phyloP scores from a whole-genome alignment of 495 filamentous ascomycete genomes.

The Penicilliopsis zonata region DNA sequence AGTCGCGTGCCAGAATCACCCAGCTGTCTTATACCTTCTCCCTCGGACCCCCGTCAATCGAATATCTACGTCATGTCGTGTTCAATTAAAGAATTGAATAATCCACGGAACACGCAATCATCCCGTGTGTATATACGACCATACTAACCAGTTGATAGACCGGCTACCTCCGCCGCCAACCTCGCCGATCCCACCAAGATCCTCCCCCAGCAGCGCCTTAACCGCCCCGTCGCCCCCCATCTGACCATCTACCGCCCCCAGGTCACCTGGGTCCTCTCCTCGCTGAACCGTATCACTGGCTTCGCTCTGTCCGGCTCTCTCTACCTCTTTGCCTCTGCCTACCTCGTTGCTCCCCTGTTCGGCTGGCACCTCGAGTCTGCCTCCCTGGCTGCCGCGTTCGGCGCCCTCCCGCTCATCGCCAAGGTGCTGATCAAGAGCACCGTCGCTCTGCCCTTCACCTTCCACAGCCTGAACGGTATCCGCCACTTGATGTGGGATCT shows the following conservation, averaged over 20 bases:
- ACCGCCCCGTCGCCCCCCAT: conserved; percentile 80
- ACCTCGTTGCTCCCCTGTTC: conserved; percentile 67
- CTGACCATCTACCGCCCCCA: conserved; percentile 79
- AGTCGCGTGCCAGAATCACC: conserved; percentile 3
- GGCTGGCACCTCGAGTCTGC: conserved; percentile 81
- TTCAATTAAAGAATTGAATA: neutral
- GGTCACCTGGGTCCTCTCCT: conserved; percentile 72
- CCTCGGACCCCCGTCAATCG: conserved; percentile 1
- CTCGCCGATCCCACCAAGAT: conserved; percentile 50
- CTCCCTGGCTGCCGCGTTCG: conserved; percentile 67
- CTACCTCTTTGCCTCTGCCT: conserved; percentile 75
- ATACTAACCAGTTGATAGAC: conserved; percentile 9
- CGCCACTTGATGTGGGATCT: conserved; percentile 84
- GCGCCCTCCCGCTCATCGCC: conserved; percentile 50
- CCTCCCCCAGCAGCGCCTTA: conserved; percentile 72
- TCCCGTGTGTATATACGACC: neutral
- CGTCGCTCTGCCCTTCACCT: conserved; percentile 74
- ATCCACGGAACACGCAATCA: no score
- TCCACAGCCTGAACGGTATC: conserved; percentile 77
- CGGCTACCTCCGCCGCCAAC: conserved; percentile 47
- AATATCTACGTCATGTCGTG: conserved; percentile 20
- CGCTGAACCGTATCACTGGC: conserved; percentile 74
- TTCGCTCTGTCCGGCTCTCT: conserved; percentile 55
- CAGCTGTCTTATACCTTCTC: neutral
- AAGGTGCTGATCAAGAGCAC: conserved; percentile 64